Evolutionary conservation across 768 basidiomycete genomes (phyloP).

Genomic region (Termitomyces sp.): DNA sequence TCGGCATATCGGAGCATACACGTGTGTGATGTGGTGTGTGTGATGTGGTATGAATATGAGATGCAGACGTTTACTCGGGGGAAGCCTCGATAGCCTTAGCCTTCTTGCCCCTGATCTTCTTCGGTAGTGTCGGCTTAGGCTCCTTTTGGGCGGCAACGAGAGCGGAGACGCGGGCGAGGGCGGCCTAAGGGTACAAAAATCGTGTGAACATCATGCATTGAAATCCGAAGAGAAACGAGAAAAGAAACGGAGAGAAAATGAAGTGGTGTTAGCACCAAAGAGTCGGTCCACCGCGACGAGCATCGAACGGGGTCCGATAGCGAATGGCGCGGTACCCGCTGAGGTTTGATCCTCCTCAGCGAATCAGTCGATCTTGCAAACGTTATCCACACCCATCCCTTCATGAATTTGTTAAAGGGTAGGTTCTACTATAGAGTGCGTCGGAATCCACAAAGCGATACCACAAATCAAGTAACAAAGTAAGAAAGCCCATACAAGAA

Average conservation of each 20-base stretch:
- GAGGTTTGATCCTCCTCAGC: constrained; percentile 60
- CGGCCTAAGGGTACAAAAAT: constrained; percentile 42
- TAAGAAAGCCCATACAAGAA: constrained; percentile 11
- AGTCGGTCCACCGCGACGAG: constrained; percentile 63
- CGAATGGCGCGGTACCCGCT: constrained; percentile 61
- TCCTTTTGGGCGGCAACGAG: constrained; percentile 67
- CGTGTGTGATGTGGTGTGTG: constrained; percentile 5
- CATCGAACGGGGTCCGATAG: constrained; percentile 73
- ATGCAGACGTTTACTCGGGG: constrained; percentile 12
- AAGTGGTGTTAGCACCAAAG: constrained; percentile 62
- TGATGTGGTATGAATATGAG: constrained; percentile 16
- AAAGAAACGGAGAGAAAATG: constrained; percentile 17
- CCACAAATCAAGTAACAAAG: constrained; percentile 2
- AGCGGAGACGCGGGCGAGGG: constrained; percentile 75
- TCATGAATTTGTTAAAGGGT: constrained; percentile 66
- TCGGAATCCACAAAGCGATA: constrained; percentile 19
- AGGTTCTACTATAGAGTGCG: constrained; percentile 93
- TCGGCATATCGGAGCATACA: constrained; percentile 20
- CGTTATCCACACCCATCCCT: constrained; percentile 88
- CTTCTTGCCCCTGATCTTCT: constrained; percentile 76
- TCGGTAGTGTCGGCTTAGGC: constrained; percentile 62
- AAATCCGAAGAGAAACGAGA: constrained; percentile 6
- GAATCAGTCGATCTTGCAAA: constrained; percentile 71
- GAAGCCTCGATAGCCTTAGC: constrained; percentile 27
- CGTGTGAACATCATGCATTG: constrained; percentile 26